phyloP scores from a whole-genome alignment of 1,139 yeast genomes.

The Chernovozyma aurita region DNA sequence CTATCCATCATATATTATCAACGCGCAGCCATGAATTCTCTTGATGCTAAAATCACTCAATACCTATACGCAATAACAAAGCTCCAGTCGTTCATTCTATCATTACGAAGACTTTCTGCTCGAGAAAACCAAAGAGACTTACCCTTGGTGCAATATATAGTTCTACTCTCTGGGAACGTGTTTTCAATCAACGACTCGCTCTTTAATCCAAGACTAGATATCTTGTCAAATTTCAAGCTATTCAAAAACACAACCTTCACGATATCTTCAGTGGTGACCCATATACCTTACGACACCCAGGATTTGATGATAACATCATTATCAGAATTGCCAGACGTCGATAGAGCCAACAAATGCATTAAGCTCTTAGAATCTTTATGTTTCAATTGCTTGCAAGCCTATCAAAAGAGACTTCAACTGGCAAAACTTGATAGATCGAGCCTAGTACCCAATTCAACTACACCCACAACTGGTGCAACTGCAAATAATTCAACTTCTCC shows the following conservation, averaged over 20 bases:
- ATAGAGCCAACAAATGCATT: slow-evolving; percentile 30
- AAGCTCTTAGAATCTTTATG: slow-evolving; percentile 33
- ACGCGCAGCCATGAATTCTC: slow-evolving; percentile 18
- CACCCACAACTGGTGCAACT: neutral
- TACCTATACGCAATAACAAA: slow-evolving; percentile 37
- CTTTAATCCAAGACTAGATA: slow-evolving; percentile 38
- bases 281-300: slow-evolving; percentile 38
- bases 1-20: too few species aligned
- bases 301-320: slow-evolving; percentile 29
- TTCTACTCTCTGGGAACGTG: slow-evolving; percentile 38
- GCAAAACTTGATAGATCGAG: slow-evolving; percentile 30
- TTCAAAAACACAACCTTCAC: slow-evolving; percentile 27
- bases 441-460: too few species aligned
- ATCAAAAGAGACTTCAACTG: slow-evolving; percentile 41
- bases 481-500: neutral
- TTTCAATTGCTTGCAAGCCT: slow-evolving; percentile 41
- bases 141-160: slow-evolving; percentile 34
- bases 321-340: slow-evolving; percentile 25
- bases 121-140: slow-evolving; percentile 9
- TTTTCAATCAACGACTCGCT: slow-evolving; percentile 49
- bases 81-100: slow-evolving; percentile 20
- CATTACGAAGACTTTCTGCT: slow-evolving; percentile 10
- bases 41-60: slow-evolving; percentile 37
- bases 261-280: slow-evolving; percentile 33
- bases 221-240: slow-evolving; percentile 37